phyloP scores from a whole-genome alignment of 768 basidiomycete species.

The Symmetrospora coprosmae region DNA sequence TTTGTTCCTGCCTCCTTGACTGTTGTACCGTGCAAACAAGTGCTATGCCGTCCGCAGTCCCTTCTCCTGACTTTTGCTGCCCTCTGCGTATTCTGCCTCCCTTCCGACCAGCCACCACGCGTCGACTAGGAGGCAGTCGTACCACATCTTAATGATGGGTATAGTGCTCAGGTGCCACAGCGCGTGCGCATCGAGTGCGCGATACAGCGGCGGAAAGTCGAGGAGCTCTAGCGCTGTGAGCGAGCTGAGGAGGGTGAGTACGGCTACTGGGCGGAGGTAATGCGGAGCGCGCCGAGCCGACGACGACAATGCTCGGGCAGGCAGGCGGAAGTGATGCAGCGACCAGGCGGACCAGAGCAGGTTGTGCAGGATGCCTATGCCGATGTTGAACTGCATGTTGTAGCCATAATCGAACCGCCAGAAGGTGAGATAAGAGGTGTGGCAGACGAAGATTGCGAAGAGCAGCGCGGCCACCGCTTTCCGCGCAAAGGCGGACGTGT shows the following conservation, averaged over 20 bases:
- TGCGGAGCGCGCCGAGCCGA: conserved; percentile 35
- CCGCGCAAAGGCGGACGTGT: too few relatives aligned
- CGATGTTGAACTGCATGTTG: conserved; percentile 73
- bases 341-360: conserved; percentile 65
- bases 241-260: conserved; percentile 56
- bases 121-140: conserved; percentile 64
- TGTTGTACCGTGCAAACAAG: too few relatives aligned
- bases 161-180: conserved; percentile 83
- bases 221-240: conserved; percentile 72
- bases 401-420: conserved; percentile 79
- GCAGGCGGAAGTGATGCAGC: conserved; percentile 43
- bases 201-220: conserved; percentile 64
- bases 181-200: conserved; percentile 75
- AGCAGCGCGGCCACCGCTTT: conserved; percentile 49
- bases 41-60: too few relatives aligned
- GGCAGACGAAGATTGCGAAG: conserved; percentile 49
- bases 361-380: conserved; percentile 64
- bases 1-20: too few relatives aligned
- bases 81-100: background rate
- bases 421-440: conserved; percentile 62
- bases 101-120: conserved; percentile 37
- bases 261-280: conserved; percentile 28
- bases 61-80: too few relatives aligned
- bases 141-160: conserved; percentile 66
- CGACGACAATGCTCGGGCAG: conserved; percentile 41